These are phyloP conservation scores for Spathaspora jeffriesii DNA, from an alignment of 1,139 yeast genomes.

Conservation along the genomic window DNA sequence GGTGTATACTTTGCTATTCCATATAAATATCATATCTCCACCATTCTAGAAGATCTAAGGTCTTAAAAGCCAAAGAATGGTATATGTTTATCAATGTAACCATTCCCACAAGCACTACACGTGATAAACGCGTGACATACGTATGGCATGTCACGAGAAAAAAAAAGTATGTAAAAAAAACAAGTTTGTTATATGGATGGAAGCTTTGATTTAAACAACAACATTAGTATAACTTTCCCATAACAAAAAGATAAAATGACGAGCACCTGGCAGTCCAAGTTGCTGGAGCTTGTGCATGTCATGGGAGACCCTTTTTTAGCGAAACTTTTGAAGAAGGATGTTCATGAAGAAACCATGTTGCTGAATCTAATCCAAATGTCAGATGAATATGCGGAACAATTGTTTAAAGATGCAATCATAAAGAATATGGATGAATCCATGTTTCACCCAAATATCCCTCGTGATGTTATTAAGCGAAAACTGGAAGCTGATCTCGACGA, in stretches of 20 bases:
- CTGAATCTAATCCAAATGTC: conserved; percentile 8
- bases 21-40: too few species aligned
- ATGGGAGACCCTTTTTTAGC: conserved; percentile 14
- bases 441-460: conserved; percentile 11
- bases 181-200: neutral
- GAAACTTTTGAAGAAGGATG: conserved; percentile 8
- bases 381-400: conserved; percentile 10
- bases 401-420: conserved; percentile 12
- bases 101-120: conserved; percentile 1
- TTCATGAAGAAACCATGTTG: conserved; percentile 7
- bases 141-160: conserved; percentile 1
- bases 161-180: neutral
- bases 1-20: too few species aligned
- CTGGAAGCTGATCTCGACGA: conserved; percentile 9
- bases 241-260: neutral
- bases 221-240: neutral
- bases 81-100: too few species aligned
- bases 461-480: conserved; percentile 10
- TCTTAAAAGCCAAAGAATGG: too few species aligned
- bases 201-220: neutral
- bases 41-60: too few species aligned
- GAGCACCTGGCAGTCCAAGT: conserved; percentile 12
- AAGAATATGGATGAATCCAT: conserved; percentile 13
- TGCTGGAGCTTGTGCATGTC: conserved; percentile 14
- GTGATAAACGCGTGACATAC: conserved; percentile 5